Evolutionary conservation across 192 early-diverging fungal species (phyloP).

Genomic region (Dissophora ornata): DNA sequence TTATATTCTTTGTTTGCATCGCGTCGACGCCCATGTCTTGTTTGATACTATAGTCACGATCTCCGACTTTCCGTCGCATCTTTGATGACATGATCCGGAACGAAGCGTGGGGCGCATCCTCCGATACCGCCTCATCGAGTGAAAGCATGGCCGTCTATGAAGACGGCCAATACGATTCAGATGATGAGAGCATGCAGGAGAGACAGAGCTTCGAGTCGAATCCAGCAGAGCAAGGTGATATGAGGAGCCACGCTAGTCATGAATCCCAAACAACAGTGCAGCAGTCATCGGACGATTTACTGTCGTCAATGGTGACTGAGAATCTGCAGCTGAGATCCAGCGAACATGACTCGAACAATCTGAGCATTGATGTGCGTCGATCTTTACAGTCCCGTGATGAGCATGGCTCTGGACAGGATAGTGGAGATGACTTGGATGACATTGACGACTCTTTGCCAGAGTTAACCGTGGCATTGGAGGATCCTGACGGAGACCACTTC

Average conservation of each 20-base stretch:
- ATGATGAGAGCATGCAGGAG: slow-evolving; percentile 7
- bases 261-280: too few relatives aligned
- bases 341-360: too few relatives aligned
- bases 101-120: slow-evolving; percentile 12
- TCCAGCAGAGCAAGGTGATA: too few relatives aligned
- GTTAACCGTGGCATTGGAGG: slow-evolving; percentile 5
- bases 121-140: background rate
- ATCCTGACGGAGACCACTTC: slow-evolving; percentile 28
- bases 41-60: slow-evolving; percentile 21
- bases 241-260: too few relatives aligned
- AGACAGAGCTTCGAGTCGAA: background rate
- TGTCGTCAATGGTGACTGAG: background rate
- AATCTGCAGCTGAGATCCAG: background rate
- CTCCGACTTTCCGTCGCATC: slow-evolving; percentile 29
- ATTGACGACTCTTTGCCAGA: slow-evolving; percentile 16
- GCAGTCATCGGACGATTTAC: background rate
- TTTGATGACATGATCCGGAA: slow-evolving; percentile 39
- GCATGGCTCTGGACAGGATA: background rate
- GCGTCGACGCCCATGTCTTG: background rate
- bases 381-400: background rate
- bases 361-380: background rate
- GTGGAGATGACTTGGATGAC: background rate
- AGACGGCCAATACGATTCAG: background rate
- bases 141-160: background rate
- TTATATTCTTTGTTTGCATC: background rate